These are phyloP conservation scores for Elaeagnus macrophylla DNA, from an alignment of 306 rosid species.

Conservation along the genomic window DNA sequence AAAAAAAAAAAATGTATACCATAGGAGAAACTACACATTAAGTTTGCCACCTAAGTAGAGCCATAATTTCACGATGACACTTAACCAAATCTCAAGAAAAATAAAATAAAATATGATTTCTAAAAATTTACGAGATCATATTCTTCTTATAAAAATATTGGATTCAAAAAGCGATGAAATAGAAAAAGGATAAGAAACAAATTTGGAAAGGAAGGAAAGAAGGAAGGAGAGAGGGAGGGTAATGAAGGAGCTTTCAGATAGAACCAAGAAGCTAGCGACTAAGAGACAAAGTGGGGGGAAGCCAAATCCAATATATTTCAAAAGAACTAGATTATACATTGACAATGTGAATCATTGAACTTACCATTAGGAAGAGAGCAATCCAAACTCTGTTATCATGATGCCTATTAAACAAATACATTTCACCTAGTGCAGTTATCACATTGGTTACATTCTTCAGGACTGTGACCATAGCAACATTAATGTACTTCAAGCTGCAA, in stretches of 20 bases:
- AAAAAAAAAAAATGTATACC: neutral
- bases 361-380: constrained; percentile 90
- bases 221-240: neutral
- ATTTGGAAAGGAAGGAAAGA: no score
- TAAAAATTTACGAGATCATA: no score
- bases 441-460: constrained; percentile 96
- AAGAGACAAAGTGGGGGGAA: no score
- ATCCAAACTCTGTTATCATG: constrained; percentile 87
- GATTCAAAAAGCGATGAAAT: neutral
- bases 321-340: constrained; percentile 16
- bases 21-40: no score
- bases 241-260: no score
- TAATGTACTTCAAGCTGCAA: constrained; percentile 95
- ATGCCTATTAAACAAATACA: constrained; percentile 82
- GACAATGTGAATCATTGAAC: constrained; percentile 16
- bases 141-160: no score
- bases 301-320: no score
- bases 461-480: constrained; percentile 97
- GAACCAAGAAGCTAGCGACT: neutral
- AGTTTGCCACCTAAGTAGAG: no score
- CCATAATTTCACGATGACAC: no score
- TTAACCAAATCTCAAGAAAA: no score
- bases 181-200: neutral
- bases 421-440: constrained; percentile 93
- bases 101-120: no score